phyloP scores from a whole-genome alignment of 192 early-diverging fungal species.

The Lunasporangiospora selenospora region DNA sequence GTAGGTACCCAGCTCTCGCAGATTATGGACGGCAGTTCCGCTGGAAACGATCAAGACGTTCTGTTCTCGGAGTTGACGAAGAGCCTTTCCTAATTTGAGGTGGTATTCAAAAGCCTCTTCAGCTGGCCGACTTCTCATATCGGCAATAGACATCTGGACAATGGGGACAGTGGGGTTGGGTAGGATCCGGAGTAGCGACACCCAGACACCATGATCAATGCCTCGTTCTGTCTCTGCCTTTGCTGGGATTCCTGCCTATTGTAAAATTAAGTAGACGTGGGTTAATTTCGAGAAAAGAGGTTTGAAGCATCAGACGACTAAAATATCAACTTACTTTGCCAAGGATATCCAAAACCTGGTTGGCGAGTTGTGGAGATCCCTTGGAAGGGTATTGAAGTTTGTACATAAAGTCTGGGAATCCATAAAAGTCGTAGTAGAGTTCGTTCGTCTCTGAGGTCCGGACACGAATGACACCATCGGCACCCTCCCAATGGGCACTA shows the following conservation, averaged over 20 bases:
- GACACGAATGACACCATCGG: constrained; percentile 29
- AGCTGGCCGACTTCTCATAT: constrained; percentile 24
- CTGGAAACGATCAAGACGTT: constrained; percentile 70
- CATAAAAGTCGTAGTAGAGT: constrained; percentile 74
- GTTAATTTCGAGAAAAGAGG: no score
- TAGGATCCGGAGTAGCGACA: constrained; percentile 68
- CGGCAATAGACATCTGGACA: constrained; percentile 67
- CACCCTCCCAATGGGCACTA: constrained; percentile 74
- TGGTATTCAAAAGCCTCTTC: constrained; percentile 63
- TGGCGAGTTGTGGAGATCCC: constrained; percentile 59
- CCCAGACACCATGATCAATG: constrained; percentile 77
- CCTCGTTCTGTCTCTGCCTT: constrained; percentile 59
- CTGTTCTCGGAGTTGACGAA: constrained; percentile 57
- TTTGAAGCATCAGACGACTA: neutral
- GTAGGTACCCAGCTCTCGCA: constrained; percentile 55
- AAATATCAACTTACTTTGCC: constrained; percentile 22
- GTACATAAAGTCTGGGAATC: constrained; percentile 66
- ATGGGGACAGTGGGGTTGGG: constrained; percentile 64
- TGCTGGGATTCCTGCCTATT: constrained; percentile 52
- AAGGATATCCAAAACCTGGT: constrained; percentile 58
- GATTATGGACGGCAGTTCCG: constrained; percentile 72
- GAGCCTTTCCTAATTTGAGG: constrained; percentile 57
- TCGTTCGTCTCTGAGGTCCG: constrained; percentile 52
- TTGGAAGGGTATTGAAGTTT: constrained; percentile 63
- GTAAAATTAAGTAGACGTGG: neutral